Percentiles rank a stretch among this genome's conserved stretches.
phyloP scores from a whole-genome alignment of 73 alveolate species.

The Tetrahymena borealis region DNA sequence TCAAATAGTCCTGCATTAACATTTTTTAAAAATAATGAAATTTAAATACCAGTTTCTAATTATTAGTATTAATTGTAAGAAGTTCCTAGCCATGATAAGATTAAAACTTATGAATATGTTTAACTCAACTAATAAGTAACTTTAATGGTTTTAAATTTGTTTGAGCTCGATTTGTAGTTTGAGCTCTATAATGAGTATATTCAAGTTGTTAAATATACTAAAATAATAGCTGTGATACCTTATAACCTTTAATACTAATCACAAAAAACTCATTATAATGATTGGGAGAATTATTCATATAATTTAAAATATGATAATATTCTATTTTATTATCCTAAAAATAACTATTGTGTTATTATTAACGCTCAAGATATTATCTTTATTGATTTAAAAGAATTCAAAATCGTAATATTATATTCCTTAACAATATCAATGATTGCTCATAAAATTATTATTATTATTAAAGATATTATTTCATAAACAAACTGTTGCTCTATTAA shows the following conservation, averaged over 20 bases:
- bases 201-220: not conserved
- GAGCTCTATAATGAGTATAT: not conserved
- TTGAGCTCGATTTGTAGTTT: not conserved
- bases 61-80: not conserved
- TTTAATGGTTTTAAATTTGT: not conserved
- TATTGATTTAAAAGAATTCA: too few species aligned
- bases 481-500: too few species aligned
- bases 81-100: not conserved
- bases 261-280: too few species aligned
- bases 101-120: not conserved
- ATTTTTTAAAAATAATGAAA: not conserved
- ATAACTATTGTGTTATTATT: not conserved
- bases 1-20: not conserved
- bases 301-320: not conserved
- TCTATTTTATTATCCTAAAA: not conserved
- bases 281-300: not conserved
- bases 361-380: not conserved
- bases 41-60: not conserved
- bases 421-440: too few species aligned
- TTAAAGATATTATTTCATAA: too few species aligned
- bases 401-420: too few species aligned
- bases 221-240: not conserved
- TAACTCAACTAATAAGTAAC: not conserved
- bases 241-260: too few species aligned
- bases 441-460: too few species aligned